phyloP scores from a whole-genome alignment of 768 basidiomycete genomes.

The Rhodotorula diobovata region DNA sequence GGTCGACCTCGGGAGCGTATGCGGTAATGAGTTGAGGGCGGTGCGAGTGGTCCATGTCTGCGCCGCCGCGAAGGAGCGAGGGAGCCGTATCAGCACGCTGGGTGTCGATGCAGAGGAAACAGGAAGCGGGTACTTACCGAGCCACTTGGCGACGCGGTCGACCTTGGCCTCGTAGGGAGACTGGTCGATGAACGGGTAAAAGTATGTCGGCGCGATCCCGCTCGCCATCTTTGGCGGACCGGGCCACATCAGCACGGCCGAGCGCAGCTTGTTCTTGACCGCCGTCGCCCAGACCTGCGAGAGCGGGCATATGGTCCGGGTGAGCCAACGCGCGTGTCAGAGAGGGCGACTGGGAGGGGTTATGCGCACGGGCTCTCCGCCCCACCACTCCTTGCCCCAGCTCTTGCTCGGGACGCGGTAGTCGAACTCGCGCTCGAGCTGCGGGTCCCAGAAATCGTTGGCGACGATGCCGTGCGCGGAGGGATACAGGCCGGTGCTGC shows the following conservation, averaged over 20 bases:
- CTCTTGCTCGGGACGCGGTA: constrained; percentile 63
- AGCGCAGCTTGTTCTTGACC: constrained; percentile 63
- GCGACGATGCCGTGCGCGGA: constrained; percentile 88
- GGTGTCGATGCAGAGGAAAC: too few species aligned
- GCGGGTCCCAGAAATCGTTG: constrained; percentile 86
- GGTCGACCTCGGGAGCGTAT: constrained; percentile 39
- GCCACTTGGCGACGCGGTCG: constrained; percentile 72
- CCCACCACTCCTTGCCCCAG: constrained; percentile 75
- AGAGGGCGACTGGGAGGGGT: too few species aligned
- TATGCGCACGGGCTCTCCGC: constrained; percentile 81
- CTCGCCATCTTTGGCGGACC: constrained; percentile 69
- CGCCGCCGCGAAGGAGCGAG: constrained; percentile 48
- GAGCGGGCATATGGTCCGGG: background rate
- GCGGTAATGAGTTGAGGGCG: constrained; percentile 39
- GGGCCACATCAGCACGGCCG: constrained; percentile 89
- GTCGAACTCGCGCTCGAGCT: constrained; percentile 59
- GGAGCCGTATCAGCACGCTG: too few species aligned
- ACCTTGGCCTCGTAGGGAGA: constrained; percentile 66
- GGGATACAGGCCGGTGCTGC: constrained; percentile 79
- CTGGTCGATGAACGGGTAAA: constrained; percentile 53
- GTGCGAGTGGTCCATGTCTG: constrained; percentile 48
- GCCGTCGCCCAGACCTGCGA: constrained; percentile 86
- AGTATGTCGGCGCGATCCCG: constrained; percentile 67
- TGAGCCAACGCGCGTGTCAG: too few species aligned
- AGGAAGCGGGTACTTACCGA: constrained; percentile 62